These are phyloP conservation scores for Dothidotthia symphoricarpi DNA, from an alignment of 2,329 filamentous ascomycete genomes.

Conservation along the genomic window DNA sequence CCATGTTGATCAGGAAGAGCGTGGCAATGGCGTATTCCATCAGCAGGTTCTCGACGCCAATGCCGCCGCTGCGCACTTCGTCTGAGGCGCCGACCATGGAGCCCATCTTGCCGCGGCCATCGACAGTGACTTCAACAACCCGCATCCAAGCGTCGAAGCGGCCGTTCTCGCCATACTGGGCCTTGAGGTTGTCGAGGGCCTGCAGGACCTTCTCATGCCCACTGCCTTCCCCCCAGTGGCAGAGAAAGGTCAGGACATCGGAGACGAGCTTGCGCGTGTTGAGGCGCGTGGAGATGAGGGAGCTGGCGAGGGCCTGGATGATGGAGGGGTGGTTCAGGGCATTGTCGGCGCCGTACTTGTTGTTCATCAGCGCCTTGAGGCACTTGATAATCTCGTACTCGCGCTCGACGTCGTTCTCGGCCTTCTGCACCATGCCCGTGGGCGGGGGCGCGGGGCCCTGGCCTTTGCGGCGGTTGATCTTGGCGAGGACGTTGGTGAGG, in stretches of 20 bases:
- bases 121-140: constrained; percentile 92
- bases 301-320: constrained; percentile 80
- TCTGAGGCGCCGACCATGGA: constrained; percentile 95
- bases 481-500: constrained; percentile 86
- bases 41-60: constrained; percentile 96
- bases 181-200: constrained; percentile 88
- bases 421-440: constrained; percentile 49
- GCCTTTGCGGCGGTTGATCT: constrained; percentile 85
- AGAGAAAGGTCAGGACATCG: constrained; percentile 93
- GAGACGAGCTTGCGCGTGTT: constrained; percentile 93
- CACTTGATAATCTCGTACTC: constrained; percentile 99
- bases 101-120: constrained; percentile 97
- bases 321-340: constrained; percentile 87
- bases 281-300: constrained; percentile 81
- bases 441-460: constrained; percentile 67
- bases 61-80: constrained; percentile 90
- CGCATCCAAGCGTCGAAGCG: constrained; percentile 99
- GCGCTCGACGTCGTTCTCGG: constrained; percentile 78
- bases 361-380: constrained; percentile 97
- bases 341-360: constrained; percentile 97
- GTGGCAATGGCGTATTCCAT: constrained; percentile 99
- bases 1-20: constrained; percentile 92
- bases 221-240: constrained; percentile 85
- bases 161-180: constrained; percentile 83
- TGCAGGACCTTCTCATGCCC: constrained; percentile 93